Conservation (phyloP, 2,329 filamentous ascomycete genomes). For the Biscogniauxia marginata region DNA sequence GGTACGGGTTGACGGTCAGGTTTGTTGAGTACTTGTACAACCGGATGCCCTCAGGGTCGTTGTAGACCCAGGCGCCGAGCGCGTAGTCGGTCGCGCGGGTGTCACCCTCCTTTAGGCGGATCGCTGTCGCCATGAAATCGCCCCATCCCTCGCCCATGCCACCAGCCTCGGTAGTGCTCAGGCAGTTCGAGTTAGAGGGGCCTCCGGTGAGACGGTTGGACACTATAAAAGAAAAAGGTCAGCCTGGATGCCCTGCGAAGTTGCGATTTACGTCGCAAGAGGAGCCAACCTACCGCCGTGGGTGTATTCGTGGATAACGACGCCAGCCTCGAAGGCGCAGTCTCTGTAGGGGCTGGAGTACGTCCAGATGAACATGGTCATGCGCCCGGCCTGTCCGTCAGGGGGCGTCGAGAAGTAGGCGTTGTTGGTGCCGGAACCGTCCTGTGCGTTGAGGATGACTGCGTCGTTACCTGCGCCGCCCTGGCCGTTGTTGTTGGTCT, state of each 20-base stretch:
- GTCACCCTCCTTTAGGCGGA: slow-evolving; percentile 44
- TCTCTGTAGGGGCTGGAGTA: slow-evolving; percentile 48
- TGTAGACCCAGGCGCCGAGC: slow-evolving; percentile 46
- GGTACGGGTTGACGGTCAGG: slow-evolving; percentile 43
- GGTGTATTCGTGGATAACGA: slow-evolving; percentile 60
- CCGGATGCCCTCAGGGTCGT: slow-evolving; percentile 40
- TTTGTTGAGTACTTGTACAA: slow-evolving; percentile 46
- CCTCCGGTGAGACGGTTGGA: slow-evolving; percentile 60
- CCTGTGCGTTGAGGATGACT: slow-evolving; percentile 57
- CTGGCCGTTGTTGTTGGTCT: slow-evolving; percentile 53
- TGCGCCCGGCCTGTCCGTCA: slow-evolving; percentile 50
- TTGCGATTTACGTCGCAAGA: too few relatives aligned
- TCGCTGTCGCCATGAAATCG: slow-evolving; percentile 49
- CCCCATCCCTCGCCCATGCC: slow-evolving; percentile 53
- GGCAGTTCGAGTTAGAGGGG: slow-evolving; percentile 50
- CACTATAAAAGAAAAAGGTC: slow-evolving; percentile 31
- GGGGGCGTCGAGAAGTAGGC: slow-evolving; percentile 56
- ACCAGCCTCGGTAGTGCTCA: slow-evolving; percentile 41
- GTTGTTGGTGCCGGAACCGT: slow-evolving; percentile 54
- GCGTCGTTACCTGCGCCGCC: slow-evolving; percentile 52
- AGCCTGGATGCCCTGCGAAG: slow-evolving; percentile 7
- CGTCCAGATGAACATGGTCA: slow-evolving; percentile 61
- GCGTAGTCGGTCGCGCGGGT: slow-evolving; percentile 44
- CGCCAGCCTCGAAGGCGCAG: slow-evolving; percentile 57
- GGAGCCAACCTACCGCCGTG: slow-evolving; percentile 41